Percentiles rank a stretch among this genome's conserved stretches.
phyloP scores from a whole-genome alignment of 495 filamentous ascomycete genomes.

The Xylaria longipes region DNA sequence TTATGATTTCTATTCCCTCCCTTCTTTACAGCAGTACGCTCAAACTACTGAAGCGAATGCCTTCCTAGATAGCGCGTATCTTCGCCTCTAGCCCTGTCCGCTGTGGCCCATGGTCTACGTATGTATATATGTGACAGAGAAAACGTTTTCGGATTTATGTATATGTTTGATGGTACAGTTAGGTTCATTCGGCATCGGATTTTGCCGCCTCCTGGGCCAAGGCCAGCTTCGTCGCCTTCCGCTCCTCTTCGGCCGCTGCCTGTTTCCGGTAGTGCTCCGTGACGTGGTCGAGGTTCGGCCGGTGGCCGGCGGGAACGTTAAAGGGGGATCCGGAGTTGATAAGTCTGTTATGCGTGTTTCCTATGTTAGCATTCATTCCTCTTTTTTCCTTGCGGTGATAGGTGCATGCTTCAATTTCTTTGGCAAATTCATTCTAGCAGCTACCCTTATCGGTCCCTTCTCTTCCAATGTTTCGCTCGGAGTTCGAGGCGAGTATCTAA shows the following conservation, averaged over 20 bases:
- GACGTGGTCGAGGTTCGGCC: slow-evolving; percentile 51
- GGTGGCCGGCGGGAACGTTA: slow-evolving; percentile 55
- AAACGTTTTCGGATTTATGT: not conserved
- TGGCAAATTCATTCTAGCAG: not conserved
- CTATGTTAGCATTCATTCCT: slow-evolving; percentile 19
- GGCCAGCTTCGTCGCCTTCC: slow-evolving; percentile 51
- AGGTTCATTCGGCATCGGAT: slow-evolving; percentile 32
- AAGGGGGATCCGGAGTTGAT: slow-evolving; percentile 49
- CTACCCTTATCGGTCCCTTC: not conserved
- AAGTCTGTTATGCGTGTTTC: slow-evolving; percentile 44
- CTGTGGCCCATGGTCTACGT: not conserved
- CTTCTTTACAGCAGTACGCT: not conserved
- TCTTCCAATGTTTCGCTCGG: too few species aligned
- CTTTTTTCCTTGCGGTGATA: not conserved
- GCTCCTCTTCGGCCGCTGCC: slow-evolving; percentile 53
- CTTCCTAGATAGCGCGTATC: not conserved
- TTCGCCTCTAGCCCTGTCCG: not conserved
- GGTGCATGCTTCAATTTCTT: not conserved
- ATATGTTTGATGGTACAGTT: slow-evolving; percentile 18
- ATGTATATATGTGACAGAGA: not conserved
- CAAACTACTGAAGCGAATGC: not conserved
- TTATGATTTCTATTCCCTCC: not conserved
- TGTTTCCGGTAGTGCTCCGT: slow-evolving; percentile 56
- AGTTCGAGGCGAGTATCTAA: not conserved
- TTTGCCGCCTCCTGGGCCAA: not conserved